Evolutionary conservation across 2,329 filamentous ascomycete species (phyloP).

Genomic region (Ampelomyces quisqualis): DNA sequence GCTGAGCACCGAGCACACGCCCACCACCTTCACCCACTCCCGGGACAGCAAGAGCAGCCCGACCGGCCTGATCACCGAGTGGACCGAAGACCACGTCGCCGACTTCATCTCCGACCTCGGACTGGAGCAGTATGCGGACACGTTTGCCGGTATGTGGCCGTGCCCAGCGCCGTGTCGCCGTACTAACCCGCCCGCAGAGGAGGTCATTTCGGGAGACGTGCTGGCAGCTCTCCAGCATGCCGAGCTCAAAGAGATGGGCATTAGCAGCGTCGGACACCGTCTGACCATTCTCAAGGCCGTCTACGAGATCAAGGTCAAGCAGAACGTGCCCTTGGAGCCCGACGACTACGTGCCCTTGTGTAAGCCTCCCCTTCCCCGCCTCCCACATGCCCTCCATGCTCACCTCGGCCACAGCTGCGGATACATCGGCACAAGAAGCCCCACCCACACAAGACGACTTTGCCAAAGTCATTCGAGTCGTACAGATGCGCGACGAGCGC

Average conservation of each 20-base stretch:
- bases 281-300: conserved; percentile 93
- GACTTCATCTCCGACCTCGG: conserved; percentile 83
- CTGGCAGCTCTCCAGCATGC: conserved; percentile 86
- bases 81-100: conserved; percentile 83
- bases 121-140: conserved; percentile 77
- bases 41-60: conserved; percentile 64
- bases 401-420: conserved; percentile 65
- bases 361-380: conserved; percentile 52
- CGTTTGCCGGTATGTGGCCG: conserved; percentile 72
- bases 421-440: conserved; percentile 80
- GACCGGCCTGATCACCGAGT: conserved; percentile 74
- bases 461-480: conserved; percentile 82
- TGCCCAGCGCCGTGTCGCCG: background rate
- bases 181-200: conserved; percentile 60
- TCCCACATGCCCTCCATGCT: conserved; percentile 1
- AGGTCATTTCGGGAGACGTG: conserved; percentile 90
- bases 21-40: conserved; percentile 72
- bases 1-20: conserved; percentile 71
- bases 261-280: conserved; percentile 88
- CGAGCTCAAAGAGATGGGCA: conserved; percentile 92
- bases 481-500: conserved; percentile 85
- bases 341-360: conserved; percentile 93
- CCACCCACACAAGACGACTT: conserved; percentile 92
- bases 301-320: conserved; percentile 93
- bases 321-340: conserved; percentile 85